Conservation (phyloP, 441 rosid species). For the Erysimum cheiri region DNA sequence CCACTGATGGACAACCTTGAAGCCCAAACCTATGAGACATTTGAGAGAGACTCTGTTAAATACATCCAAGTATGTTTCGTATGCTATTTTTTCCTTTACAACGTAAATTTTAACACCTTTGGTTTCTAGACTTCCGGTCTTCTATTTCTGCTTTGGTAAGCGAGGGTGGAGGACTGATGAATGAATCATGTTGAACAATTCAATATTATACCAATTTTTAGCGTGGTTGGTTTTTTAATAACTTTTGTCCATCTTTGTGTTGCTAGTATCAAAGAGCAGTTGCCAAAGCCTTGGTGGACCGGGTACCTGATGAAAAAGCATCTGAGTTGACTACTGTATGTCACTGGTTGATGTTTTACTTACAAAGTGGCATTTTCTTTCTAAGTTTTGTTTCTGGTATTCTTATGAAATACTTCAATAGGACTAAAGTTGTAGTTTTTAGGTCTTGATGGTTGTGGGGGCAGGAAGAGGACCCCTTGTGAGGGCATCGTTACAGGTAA, state of each 20-base stretch:
- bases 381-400: constrained; percentile 10
- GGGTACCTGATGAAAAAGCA: constrained; percentile 76
- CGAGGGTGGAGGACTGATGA: constrained; percentile 11
- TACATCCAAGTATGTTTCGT: constrained; percentile 71
- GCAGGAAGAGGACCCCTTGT: constrained; percentile 99
- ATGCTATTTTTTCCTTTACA: constrained; percentile 9
- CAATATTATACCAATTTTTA: not conserved
- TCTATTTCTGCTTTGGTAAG: constrained; percentile 14
- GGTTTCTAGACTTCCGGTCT: not conserved
- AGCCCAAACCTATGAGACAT: constrained; percentile 99
- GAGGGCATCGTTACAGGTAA: constrained; percentile 96
- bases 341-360: constrained; percentile 35
- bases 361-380: constrained; percentile 30
- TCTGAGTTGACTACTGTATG: constrained; percentile 71
- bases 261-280: constrained; percentile 93
- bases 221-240: constrained; percentile 12
- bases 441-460: constrained; percentile 99
- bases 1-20: constrained; percentile 99
- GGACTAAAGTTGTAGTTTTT: constrained; percentile 32
- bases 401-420: not conserved
- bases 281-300: constrained; percentile 82
- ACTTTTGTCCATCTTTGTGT: constrained; percentile 43
- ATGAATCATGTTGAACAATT: constrained; percentile 2
- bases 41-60: constrained; percentile 92
- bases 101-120: not conserved